Conservation (phyloP, 1,139 yeast genomes). For the Kazachstania sp. region DNA sequence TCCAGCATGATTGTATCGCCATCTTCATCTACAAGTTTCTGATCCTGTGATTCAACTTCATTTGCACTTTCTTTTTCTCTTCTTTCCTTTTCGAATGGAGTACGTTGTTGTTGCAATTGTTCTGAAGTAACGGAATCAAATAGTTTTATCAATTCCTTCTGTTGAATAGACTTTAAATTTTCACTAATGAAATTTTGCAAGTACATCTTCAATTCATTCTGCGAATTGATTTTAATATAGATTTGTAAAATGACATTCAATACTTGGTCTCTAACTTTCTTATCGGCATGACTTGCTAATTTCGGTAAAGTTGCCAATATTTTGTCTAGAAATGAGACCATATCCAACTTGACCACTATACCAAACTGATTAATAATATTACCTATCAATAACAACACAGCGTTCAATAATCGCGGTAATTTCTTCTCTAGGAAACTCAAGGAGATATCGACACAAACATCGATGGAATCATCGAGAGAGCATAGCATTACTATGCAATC, state of each 20-base stretch:
- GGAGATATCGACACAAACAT: slow-evolving; percentile 53
- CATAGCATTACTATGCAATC: slow-evolving; percentile 56
- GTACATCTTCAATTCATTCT: slow-evolving; percentile 38
- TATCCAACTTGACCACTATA: slow-evolving; percentile 46
- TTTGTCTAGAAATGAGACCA: slow-evolving; percentile 37
- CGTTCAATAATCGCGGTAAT: slow-evolving; percentile 61
- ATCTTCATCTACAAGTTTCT: slow-evolving; percentile 6
- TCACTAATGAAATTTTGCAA: slow-evolving; percentile 55
- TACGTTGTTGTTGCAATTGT: slow-evolving; percentile 30
- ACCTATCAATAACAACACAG: too few relatives aligned
- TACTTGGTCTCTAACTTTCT: slow-evolving; percentile 76
- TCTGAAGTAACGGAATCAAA: slow-evolving; percentile 37
- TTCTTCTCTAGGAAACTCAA: slow-evolving; percentile 54
- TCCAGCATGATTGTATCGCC: slow-evolving; percentile 9
- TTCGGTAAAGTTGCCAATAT: slow-evolving; percentile 41
- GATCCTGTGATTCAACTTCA: too few relatives aligned
- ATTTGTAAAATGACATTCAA: slow-evolving; percentile 60
- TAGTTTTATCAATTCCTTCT: slow-evolving; percentile 66
- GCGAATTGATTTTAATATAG: slow-evolving; percentile 68
- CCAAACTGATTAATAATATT: slow-evolving; percentile 50
- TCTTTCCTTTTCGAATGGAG: slow-evolving; percentile 35
- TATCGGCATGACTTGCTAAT: slow-evolving; percentile 80
- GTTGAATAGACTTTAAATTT: slow-evolving; percentile 83
- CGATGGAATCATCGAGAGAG: slow-evolving; percentile 59
- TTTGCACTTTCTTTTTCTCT: slow-evolving; percentile 1